Evolutionary conservation across 805 yeast species (phyloP).

Genomic region (Candida lessepsii): DNA sequence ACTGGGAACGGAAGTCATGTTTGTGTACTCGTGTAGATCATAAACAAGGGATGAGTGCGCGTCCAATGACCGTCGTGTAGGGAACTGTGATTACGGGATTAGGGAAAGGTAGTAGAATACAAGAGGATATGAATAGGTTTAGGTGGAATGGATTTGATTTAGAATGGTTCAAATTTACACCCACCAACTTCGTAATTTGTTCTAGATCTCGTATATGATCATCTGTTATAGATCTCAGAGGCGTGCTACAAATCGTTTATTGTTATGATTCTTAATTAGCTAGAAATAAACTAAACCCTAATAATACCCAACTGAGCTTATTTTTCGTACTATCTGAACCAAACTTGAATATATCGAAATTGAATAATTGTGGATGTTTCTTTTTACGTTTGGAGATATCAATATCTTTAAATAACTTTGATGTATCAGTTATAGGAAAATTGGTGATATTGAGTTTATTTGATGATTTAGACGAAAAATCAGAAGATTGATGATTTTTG

Average conservation of each 20-base stretch:
- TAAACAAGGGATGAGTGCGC: neutral
- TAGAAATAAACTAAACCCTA: neutral
- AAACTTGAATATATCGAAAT: slow-evolving; percentile 4
- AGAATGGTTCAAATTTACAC: too few relatives aligned
- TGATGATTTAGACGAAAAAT: neutral
- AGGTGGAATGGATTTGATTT: neutral
- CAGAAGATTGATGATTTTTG: neutral
- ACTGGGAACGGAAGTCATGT: neutral
- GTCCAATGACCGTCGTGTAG: too few relatives aligned
- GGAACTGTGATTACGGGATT: too few relatives aligned
- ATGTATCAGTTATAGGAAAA: neutral
- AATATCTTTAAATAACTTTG: slow-evolving; percentile 2
- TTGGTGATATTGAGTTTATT: neutral
- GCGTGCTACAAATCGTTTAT: too few relatives aligned
- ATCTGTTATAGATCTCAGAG: too few relatives aligned
- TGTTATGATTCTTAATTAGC: too few relatives aligned
- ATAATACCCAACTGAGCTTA: neutral
- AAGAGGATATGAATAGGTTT: too few relatives aligned
- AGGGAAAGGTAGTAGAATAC: too few relatives aligned
- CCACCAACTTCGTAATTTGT: too few relatives aligned
- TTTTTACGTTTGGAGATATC: neutral
- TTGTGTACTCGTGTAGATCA: slow-evolving; percentile 1
- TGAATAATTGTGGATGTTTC: slow-evolving; percentile 3
- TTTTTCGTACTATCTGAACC: neutral
- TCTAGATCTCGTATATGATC: too few relatives aligned